Percentiles rank a stretch among this genome's conserved stretches.
phyloP scores from a whole-genome alignment of 148 eudicot species.

The Heliamphora exappendiculata region DNA sequence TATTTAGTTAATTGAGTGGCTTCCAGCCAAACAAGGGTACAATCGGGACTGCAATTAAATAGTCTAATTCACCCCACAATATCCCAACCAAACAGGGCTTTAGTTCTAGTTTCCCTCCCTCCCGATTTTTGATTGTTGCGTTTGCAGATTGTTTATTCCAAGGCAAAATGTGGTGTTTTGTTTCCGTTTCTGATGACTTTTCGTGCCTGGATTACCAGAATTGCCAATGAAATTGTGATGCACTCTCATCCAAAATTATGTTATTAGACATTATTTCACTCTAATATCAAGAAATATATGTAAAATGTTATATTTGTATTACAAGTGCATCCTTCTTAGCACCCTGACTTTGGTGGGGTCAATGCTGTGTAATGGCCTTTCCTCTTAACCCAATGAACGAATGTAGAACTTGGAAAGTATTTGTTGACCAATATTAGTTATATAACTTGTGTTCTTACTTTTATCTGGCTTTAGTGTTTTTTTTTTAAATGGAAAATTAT shows the following conservation, averaged over 20 bases:
- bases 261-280: not conserved
- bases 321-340: not conserved
- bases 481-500: no score
- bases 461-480: no score
- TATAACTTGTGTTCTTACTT: no score
- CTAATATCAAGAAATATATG: not conserved
- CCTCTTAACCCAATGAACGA: not conserved
- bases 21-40: no score
- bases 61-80: no score
- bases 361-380: not conserved
- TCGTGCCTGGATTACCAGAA: not conserved
- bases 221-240: not conserved
- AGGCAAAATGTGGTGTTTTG: not conserved
- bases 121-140: not conserved
- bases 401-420: not conserved
- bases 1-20: no score
- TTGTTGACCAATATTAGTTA: no score
- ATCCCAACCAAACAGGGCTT: no score
- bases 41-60: no score
- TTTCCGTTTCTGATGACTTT: not conserved
- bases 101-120: not conserved
- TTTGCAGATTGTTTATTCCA: not conserved
- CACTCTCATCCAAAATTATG: not conserved
- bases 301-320: not conserved
- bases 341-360: no score